Evolutionary conservation across 2,329 filamentous ascomycete genomes (phyloP), one percentile per base, ranked within the genome.

Genomic region (Sporothrix brasiliensis): DNA sequence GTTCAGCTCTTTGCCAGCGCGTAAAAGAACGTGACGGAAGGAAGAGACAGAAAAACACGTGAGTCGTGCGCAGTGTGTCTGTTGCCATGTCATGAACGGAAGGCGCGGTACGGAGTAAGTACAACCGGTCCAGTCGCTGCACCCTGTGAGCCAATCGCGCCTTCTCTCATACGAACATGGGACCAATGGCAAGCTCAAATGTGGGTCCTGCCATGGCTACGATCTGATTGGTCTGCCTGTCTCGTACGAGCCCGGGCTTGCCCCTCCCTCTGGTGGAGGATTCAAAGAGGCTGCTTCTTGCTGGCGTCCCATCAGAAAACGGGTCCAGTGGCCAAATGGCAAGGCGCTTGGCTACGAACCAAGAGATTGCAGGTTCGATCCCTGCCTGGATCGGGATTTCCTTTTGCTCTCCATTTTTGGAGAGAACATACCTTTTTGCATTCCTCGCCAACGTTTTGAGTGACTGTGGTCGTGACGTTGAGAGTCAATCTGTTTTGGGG

Each of bases 271-370:
- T 24, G 27, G 27, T 44, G 7, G 56, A 49, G 61, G 16, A 13
- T 65, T 50, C 44, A 65, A 47, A 27, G 44, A 44, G 39, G 6
- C 16, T 50, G 44, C 16, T 34, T 65, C 44, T 34, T 2, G 24
- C 14, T 34, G 61, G 24, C 61, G 61, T 50, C 61, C 34, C 44
- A 65, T 49, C 44, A 65, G 44, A 44, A 44, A 70, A 52, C 67
- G 44, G 73, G 73, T 74, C 73, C 71, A 74, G 73, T 77, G 76
- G 76, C 75, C 74, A 74, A 76, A 76, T 78, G 77, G 74, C 77
- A 78, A 78, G 76, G 77, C 77, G 77, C 76, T 77, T 78, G 77
- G 77, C 77, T 78, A 78, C 77, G 77, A 79, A 79, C 78, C 77
- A 78, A 77, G 76, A 77, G 77, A 77, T 77, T 78, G 76, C 76